These are phyloP conservation scores for Rusavskia elegans DNA, from an alignment of 495 filamentous ascomycete genomes.

Conservation along the genomic window DNA sequence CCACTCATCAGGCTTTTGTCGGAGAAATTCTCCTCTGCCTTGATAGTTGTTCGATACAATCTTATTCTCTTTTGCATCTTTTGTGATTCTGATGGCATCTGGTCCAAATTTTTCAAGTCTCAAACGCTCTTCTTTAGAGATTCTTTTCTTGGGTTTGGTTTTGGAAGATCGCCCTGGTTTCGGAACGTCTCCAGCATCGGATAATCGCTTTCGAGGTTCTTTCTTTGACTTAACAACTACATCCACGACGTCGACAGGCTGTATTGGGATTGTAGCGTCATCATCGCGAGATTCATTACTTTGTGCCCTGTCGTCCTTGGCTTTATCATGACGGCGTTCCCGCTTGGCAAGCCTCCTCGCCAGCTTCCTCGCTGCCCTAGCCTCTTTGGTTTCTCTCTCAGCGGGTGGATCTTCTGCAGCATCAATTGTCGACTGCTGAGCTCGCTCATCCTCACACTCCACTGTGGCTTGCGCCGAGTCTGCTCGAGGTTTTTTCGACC, in stretches of 20 bases:
- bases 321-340: neutral
- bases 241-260: neutral
- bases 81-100: too few species aligned
- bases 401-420: neutral
- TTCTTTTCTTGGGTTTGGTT: too few species aligned
- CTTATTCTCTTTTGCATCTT: too few species aligned
- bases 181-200: too few species aligned
- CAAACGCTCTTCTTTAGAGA: too few species aligned
- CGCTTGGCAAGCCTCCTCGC: constrained; percentile 11
- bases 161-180: too few species aligned
- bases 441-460: too few species aligned
- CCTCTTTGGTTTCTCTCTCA: neutral
- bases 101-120: too few species aligned
- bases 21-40: too few species aligned
- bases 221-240: neutral
- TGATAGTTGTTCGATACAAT: too few species aligned
- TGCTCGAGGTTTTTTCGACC: neutral
- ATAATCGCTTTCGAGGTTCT: too few species aligned
- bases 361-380: neutral
- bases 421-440: neutral
- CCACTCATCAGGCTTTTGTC: constrained; percentile 23
- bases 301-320: neutral
- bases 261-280: neutral
- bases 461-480: neutral
- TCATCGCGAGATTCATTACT: too few species aligned